Conservation (phyloP, 2,329 filamentous ascomycete genomes). For the Coniochaeta pulveracea region DNA sequence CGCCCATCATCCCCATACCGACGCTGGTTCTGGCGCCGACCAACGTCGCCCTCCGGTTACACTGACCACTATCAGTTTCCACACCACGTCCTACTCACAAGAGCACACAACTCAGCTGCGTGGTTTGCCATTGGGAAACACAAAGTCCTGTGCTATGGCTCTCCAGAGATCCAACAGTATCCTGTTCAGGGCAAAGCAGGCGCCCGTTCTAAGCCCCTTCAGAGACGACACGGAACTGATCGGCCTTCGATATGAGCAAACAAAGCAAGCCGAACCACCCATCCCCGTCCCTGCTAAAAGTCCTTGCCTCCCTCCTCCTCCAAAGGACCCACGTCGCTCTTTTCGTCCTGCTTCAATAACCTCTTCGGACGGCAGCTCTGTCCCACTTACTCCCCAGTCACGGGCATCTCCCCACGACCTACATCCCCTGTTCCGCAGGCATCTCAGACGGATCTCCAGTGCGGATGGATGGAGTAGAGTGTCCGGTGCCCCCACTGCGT, state of each 20-base stretch:
- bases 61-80: too few relatives aligned
- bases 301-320: constrained; percentile 38
- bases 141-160: constrained; percentile 17
- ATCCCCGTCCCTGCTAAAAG: constrained; percentile 40
- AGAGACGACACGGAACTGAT: constrained; percentile 39
- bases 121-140: too few relatives aligned
- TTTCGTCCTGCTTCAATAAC: constrained; percentile 15
- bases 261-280: constrained; percentile 43
- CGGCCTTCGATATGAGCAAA: constrained; percentile 50
- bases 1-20: too few relatives aligned
- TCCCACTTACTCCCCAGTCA: constrained; percentile 22
- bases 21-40: too few relatives aligned
- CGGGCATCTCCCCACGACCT: constrained; percentile 35
- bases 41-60: too few relatives aligned
- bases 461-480: constrained; percentile 39
- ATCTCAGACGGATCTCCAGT: constrained; percentile 6
- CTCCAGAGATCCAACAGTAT: constrained; percentile 29
- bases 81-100: too few relatives aligned
- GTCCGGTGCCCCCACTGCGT: constrained; percentile 37
- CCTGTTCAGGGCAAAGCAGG: constrained; percentile 27
- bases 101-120: too few relatives aligned
- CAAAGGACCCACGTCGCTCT: constrained; percentile 26
- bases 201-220: constrained; percentile 24
- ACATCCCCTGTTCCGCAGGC: constrained; percentile 38
- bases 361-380: constrained; percentile 11